Conservation (phyloP, 352 stramenopile species). For the Pythium oligandrum region DNA sequence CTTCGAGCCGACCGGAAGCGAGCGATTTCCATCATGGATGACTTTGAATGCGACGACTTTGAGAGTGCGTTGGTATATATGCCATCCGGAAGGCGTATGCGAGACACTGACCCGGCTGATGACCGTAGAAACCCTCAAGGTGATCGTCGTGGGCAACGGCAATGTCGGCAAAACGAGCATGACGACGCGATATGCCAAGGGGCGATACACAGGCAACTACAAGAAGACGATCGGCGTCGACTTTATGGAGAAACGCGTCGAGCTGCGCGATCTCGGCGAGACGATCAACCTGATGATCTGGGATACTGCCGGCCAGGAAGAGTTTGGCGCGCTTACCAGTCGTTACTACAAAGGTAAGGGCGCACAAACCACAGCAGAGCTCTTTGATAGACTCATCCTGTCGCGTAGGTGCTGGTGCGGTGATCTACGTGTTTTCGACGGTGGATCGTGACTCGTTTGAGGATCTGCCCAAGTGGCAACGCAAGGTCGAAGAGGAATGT, state of each 20-base stretch:
- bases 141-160: conserved; percentile 80
- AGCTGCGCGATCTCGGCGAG: conserved; percentile 52
- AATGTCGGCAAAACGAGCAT: conserved; percentile 85
- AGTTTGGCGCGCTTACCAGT: conserved; percentile 75
- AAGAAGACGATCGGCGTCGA: conserved; percentile 84
- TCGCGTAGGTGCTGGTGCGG: conserved; percentile 37
- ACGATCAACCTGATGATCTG: conserved; percentile 79
- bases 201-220: conserved; percentile 74
- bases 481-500: conserved; percentile 67
- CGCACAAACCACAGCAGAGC: no score
- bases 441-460: conserved; percentile 70
- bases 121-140: conserved; percentile 62
- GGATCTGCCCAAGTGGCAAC: conserved; percentile 61
- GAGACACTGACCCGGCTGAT: no score
- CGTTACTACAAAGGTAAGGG: conserved; percentile 57
- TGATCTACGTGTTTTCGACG: conserved; percentile 76
- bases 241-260: conserved; percentile 79
- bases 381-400: no score
- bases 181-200: conserved; percentile 74
- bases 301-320: conserved; percentile 76
- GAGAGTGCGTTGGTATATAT: conserved; percentile 36
- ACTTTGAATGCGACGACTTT: conserved; percentile 69
- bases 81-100: neutral
- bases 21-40: conserved; percentile 4
- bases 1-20: no score